Percentiles rank a stretch among this genome's conserved stretches.
Conservation (phyloP, 2,329 filamentous ascomycete species). For the Ophiostoma quercus region DNA sequence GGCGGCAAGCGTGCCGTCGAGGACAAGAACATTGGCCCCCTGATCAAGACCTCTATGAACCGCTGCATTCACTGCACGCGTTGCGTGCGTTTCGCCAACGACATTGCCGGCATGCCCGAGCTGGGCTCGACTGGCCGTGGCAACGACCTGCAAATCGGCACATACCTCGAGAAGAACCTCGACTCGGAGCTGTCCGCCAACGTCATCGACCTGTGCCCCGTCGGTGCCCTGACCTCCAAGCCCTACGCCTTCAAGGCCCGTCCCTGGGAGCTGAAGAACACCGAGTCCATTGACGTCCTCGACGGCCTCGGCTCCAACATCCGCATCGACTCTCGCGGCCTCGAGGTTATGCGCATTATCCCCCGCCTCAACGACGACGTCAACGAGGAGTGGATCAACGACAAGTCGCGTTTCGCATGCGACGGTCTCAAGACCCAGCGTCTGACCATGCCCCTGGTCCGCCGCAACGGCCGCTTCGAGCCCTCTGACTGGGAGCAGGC, state of each 20-base stretch:
- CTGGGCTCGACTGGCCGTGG: conserved; percentile 91
- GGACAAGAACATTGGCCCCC: conserved; percentile 97
- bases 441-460: conserved; percentile 84
- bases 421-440: conserved; percentile 95
- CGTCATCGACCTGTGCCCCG: conserved; percentile 95
- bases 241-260: conserved; percentile 95
- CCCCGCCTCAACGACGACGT: conserved; percentile 94
- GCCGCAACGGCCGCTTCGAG: conserved; percentile 83
- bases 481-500: conserved; percentile 95
- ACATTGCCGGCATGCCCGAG: conserved; percentile 91
- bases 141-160: conserved; percentile 96
- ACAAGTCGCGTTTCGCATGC: conserved; percentile 94
- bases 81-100: conserved; percentile 96
- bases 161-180: conserved; percentile 90
- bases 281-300: conserved; percentile 90
- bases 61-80: conserved; percentile 98
- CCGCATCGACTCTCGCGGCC: conserved; percentile 82
- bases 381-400: conserved; percentile 99
- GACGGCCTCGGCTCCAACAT: conserved; percentile 93
- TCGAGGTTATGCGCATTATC: conserved; percentile 92
- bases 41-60: conserved; percentile 99
- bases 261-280: conserved; percentile 95
- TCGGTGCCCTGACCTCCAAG: conserved; percentile 93
- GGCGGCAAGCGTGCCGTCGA: conserved; percentile 95
- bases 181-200: conserved; percentile 95